These are phyloP conservation scores for Lactifluus hygrophoroides DNA, from an alignment of 768 basidiomycete species.

Conservation along the genomic window DNA sequence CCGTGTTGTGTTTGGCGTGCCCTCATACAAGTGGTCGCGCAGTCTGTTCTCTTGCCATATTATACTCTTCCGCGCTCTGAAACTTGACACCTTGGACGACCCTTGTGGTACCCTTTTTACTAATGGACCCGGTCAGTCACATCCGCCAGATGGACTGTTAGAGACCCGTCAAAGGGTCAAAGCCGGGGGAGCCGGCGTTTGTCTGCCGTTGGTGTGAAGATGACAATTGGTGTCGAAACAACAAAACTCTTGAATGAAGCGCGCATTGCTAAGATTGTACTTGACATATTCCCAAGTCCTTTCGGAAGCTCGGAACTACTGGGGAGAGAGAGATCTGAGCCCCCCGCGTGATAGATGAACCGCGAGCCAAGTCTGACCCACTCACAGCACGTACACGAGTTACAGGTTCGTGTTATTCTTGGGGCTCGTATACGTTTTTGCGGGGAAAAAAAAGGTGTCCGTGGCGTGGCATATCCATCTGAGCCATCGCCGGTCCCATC, in stretches of 20 bases:
- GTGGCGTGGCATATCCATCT: too few species aligned
- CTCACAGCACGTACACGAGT: too few species aligned
- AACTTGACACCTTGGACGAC: background rate
- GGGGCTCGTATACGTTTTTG: background rate
- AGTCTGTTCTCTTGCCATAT: background rate
- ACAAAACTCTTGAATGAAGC: background rate
- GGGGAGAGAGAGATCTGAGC: too few species aligned
- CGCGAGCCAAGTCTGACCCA: too few species aligned
- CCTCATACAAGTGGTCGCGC: background rate
- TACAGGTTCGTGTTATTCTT: too few species aligned
- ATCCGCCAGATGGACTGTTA: background rate
- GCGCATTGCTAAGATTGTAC: background rate
- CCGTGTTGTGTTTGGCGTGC: background rate
- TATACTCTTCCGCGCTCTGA: background rate
- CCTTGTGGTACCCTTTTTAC: background rate
- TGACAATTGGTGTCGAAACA: background rate
- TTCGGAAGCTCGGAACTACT: background rate
- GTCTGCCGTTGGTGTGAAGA: background rate
- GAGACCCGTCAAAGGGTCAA: background rate
- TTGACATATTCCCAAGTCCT: background rate
- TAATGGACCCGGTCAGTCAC: background rate
- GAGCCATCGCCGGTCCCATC: background rate
- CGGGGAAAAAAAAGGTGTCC: too few species aligned
- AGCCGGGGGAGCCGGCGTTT: background rate
- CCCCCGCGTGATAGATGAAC: background rate